Percentiles rank a stretch among this genome's conserved stretches.
These are phyloP conservation scores for Aurifilum marmelostoma DNA, from an alignment of 2,329 filamentous ascomycete species.

Conservation along the genomic window DNA sequence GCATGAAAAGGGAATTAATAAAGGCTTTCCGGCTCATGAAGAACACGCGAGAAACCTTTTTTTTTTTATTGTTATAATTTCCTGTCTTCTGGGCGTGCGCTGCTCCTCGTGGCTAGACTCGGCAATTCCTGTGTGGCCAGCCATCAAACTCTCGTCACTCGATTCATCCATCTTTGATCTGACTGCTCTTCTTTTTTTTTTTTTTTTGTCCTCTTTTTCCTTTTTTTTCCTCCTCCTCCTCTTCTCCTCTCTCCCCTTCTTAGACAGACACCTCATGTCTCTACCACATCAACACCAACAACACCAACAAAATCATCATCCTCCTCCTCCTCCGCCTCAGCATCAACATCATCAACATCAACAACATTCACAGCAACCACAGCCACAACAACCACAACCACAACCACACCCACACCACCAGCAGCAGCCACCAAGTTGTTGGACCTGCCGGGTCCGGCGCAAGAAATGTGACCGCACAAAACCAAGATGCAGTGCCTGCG, in stretches of 20 bases:
- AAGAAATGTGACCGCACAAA: constrained; percentile 38
- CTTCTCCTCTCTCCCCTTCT: too few species aligned
- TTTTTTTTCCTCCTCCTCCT: not conserved
- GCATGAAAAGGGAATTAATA: not conserved
- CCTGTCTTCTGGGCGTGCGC: not conserved
- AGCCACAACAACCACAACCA: too few species aligned
- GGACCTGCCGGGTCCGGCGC: constrained; percentile 41
- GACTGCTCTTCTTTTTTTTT: not conserved
- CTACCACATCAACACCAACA: constrained; percentile 7
- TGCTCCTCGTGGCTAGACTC: not conserved
- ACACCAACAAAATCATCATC: not conserved
- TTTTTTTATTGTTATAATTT: not conserved
- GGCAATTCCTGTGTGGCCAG: not conserved
- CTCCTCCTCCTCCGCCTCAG: too few species aligned
- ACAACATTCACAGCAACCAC: too few species aligned
- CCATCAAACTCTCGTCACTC: too few species aligned
- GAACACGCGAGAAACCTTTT: too few species aligned
- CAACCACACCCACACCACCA: not conserved
- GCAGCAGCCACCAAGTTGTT: constrained; percentile 35
- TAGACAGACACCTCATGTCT: not conserved
- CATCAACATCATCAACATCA: not conserved
- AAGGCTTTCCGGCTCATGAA: not conserved
- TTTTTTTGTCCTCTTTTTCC: not conserved
- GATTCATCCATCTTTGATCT: not conserved
- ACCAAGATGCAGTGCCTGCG: constrained; percentile 41